Evolutionary conservation across 768 basidiomycete genomes (phyloP).

Genomic region (Lactarius trivialis): DNA sequence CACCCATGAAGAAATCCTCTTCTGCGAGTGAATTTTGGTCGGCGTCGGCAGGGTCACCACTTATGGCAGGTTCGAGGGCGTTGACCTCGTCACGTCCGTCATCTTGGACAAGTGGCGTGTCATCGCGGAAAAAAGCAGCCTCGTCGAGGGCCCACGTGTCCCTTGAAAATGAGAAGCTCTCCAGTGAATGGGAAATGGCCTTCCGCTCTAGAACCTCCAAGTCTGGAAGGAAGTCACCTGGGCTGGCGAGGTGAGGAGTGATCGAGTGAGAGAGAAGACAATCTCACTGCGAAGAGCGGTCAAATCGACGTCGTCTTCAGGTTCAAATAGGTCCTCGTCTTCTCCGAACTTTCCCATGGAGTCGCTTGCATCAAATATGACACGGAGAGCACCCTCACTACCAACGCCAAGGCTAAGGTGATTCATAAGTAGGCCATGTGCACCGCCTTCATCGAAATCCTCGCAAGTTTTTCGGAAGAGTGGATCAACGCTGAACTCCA

Average conservation of each 20-base stretch:
- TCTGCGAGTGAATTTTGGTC: conserved; percentile 32
- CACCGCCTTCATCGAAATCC: conserved; percentile 98
- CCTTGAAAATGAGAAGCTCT: conserved; percentile 76
- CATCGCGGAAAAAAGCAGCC: conserved; percentile 51
- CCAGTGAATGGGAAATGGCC: conserved; percentile 75
- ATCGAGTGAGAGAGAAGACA: conserved; percentile 8
- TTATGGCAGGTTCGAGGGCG: conserved; percentile 33
- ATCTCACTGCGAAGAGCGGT: conserved; percentile 52
- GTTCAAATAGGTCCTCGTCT: conserved; percentile 66
- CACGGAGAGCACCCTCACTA: conserved; percentile 73
- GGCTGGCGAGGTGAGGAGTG: conserved; percentile 16
- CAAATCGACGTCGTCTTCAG: conserved; percentile 61
- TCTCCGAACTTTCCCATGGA: conserved; percentile 67
- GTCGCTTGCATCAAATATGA: conserved; percentile 96
- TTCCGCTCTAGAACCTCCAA: conserved; percentile 54
- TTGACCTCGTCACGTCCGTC: conserved; percentile 38
- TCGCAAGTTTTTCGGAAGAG: conserved; percentile 96
- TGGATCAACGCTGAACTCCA: conserved; percentile 95
- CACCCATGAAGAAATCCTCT: conserved; percentile 66
- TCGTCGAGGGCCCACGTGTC: conserved; percentile 59
- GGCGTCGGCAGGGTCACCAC: conserved; percentile 35
- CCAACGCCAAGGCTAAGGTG: conserved; percentile 77
- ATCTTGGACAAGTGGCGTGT: conserved; percentile 37
- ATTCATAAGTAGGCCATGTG: conserved; percentile 94
- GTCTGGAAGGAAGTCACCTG: conserved; percentile 71